A percentile compares a stretch with the other conserved stretches of the same genome.
phyloP scores from a whole-genome alignment of 129 eudicot species.

The Saussurea involucrata region DNA sequence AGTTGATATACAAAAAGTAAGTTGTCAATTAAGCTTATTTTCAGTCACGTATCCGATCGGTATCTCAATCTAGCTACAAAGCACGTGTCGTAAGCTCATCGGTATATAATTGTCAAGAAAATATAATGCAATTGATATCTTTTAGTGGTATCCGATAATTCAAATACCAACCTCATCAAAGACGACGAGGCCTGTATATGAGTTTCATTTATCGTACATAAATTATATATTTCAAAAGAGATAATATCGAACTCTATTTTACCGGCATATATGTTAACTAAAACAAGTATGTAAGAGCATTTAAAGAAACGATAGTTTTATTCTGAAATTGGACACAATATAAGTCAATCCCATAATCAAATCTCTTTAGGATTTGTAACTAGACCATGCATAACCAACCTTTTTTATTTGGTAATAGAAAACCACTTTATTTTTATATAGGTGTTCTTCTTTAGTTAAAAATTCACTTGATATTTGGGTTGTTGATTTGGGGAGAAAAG shows the following conservation, averaged over 20 bases:
- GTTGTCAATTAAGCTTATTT: neutral
- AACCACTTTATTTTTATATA: neutral
- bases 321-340: neutral
- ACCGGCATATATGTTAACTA: no score
- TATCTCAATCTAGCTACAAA: neutral
- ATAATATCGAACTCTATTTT: no score
- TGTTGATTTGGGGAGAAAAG: no score
- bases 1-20: neutral
- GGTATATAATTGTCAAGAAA: neutral
- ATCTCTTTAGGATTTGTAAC: no score
- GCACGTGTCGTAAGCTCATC: neutral
- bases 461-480: slow-evolving; percentile 30
- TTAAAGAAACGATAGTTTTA: neutral
- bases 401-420: neutral
- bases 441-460: neutral
- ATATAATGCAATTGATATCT: no score
- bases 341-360: no score
- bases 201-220: no score
- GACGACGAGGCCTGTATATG: neutral
- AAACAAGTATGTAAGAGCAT: no score
- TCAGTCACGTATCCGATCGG: neutral
- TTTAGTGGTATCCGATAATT: neutral
- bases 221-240: no score
- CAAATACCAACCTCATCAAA: neutral
- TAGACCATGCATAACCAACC: no score